Percentiles rank a stretch among this genome's conserved stretches.
Conservation (phyloP, 208 protist species). For the Crithidia mellificae region DNA sequence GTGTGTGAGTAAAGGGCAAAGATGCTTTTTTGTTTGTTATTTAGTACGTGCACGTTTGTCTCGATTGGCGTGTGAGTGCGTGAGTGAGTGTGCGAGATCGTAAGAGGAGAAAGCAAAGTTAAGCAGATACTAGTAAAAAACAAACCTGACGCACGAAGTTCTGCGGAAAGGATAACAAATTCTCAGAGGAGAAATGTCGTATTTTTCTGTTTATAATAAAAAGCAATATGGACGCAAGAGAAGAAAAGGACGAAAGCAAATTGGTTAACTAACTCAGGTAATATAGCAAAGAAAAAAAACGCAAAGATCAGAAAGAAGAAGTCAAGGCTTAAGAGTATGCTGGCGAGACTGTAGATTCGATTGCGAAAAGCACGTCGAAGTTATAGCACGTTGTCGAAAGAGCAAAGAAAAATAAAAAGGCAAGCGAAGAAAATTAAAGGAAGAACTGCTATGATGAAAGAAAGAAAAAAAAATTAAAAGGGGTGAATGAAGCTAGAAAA, state of each 20-base stretch:
- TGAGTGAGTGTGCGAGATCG: background rate
- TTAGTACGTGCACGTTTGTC: background rate
- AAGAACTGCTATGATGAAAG: no score
- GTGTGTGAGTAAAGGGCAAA: no score
- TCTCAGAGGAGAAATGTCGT: background rate
- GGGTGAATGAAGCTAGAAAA: conserved; percentile 1
- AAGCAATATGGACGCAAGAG: conserved; percentile 1
- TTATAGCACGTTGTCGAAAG: background rate
- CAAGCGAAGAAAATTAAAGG: no score
- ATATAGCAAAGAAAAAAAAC: conserved; percentile 4
- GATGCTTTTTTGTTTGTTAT: background rate
- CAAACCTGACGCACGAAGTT: background rate
- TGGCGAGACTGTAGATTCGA: background rate
- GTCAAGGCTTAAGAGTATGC: background rate
- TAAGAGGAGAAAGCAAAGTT: background rate
- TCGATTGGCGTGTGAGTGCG: background rate
- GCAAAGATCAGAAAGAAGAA: background rate
- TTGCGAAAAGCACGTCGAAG: background rate
- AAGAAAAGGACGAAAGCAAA: background rate
- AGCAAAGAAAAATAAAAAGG: no score
- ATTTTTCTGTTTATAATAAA: no score
- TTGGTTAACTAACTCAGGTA: background rate
- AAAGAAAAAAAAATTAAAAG: background rate
- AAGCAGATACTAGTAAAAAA: background rate
- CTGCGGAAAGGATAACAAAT: background rate